Conservation (phyloP, 257 asterid species). For the Primulina eburnea region DNA sequence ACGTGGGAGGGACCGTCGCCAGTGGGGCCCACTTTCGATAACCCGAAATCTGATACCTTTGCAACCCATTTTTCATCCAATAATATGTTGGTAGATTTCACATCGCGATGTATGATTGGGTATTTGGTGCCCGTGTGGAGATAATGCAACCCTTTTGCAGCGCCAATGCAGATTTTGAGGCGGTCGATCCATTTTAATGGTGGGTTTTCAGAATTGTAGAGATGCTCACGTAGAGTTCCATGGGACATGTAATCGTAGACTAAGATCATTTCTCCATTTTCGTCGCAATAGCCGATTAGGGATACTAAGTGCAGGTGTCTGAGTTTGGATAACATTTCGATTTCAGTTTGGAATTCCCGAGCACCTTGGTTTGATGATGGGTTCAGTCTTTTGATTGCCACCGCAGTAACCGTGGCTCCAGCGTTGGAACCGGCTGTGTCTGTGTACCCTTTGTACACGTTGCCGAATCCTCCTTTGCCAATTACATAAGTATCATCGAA, state of each 20-base stretch:
- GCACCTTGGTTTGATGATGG: conserved; percentile 51
- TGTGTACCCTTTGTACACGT: conserved; percentile 50
- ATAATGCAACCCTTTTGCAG: conserved; percentile 59
- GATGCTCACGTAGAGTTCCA: conserved; percentile 55
- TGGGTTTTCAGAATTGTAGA: conserved; percentile 37
- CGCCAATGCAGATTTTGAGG: conserved; percentile 55
- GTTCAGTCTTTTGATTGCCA: conserved; percentile 50
- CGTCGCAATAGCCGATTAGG: conserved; percentile 61
- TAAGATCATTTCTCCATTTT: conserved; percentile 59
- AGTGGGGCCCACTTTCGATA: conserved; percentile 59
- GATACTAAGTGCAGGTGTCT: conserved; percentile 64
- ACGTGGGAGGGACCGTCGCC: conserved; percentile 44
- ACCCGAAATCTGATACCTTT: conserved; percentile 69
- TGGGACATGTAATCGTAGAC: conserved; percentile 66
- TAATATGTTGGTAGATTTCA: conserved; percentile 63
- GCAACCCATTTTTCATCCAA: conserved; percentile 63
- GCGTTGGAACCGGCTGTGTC: conserved; percentile 20
- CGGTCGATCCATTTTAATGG: conserved; percentile 53
- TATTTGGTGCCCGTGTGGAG: conserved; percentile 55
- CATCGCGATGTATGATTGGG: conserved; percentile 62
- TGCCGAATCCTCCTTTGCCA: conserved; percentile 63
- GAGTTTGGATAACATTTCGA: conserved; percentile 54
- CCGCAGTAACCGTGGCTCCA: conserved; percentile 23
- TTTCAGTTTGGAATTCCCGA: conserved; percentile 61
- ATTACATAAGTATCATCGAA: conserved; percentile 38